Conservation (phyloP, 2,329 filamentous ascomycete genomes). For the Penicillium sp. region DNA sequence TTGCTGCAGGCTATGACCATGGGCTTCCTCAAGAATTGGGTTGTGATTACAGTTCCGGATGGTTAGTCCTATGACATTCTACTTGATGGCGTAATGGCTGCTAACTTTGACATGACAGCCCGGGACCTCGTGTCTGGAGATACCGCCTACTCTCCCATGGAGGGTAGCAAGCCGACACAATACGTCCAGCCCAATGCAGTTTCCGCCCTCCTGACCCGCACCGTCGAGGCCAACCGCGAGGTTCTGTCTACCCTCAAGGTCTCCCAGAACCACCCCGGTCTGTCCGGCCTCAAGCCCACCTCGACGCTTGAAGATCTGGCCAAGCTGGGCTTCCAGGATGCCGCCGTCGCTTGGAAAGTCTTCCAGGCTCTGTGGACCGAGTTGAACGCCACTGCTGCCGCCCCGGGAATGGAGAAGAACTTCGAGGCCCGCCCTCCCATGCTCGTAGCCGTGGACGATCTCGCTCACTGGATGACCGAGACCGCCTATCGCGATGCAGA, state of each 20-base stretch:
- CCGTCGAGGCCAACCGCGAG: slow-evolving; percentile 67
- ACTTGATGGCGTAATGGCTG: not conserved
- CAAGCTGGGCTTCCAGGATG: slow-evolving; percentile 67
- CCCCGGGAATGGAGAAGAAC: slow-evolving; percentile 44
- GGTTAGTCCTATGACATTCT: slow-evolving; percentile 53
- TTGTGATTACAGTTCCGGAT: slow-evolving; percentile 86
- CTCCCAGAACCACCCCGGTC: slow-evolving; percentile 54
- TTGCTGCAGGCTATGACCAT: slow-evolving; percentile 80
- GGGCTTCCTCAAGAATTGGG: slow-evolving; percentile 78
- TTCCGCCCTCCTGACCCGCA: slow-evolving; percentile 69
- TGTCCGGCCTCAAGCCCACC: slow-evolving; percentile 59
- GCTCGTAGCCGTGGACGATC: slow-evolving; percentile 73
- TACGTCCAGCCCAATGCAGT: slow-evolving; percentile 80
- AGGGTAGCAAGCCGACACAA: slow-evolving; percentile 50
- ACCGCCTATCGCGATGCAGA: slow-evolving; percentile 72
- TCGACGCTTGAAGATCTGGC: slow-evolving; percentile 67
- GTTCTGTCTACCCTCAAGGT: slow-evolving; percentile 58
- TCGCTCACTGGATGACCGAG: slow-evolving; percentile 76
- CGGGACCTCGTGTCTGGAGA: slow-evolving; percentile 77
- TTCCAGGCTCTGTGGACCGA: slow-evolving; percentile 81
- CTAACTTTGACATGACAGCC: slow-evolving; percentile 49
- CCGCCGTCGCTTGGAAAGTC: slow-evolving; percentile 74
- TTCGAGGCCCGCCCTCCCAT: slow-evolving; percentile 58
- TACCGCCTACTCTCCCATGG: slow-evolving; percentile 74
- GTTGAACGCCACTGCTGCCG: slow-evolving; percentile 55